phyloP scores from a whole-genome alignment of 1,284 basidiomycete genomes.

The Coniferiporia weirii region DNA sequence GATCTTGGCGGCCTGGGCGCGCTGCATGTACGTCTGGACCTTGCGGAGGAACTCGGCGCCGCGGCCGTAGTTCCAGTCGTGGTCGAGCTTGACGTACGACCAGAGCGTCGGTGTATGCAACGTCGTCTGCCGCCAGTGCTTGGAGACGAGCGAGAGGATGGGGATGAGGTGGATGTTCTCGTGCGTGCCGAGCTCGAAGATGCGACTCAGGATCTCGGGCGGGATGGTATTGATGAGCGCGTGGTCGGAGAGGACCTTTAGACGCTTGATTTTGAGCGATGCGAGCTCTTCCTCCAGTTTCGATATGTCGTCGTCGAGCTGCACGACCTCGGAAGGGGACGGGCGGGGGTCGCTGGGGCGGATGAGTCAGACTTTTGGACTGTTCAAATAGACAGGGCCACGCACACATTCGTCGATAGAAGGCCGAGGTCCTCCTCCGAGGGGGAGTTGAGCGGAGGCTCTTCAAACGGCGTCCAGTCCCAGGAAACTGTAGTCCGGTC shows the following conservation, averaged over 20 bases:
- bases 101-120: slow-evolving; percentile 29
- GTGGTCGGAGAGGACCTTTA: slow-evolving; percentile 24
- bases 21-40: slow-evolving; percentile 24
- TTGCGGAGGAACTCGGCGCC: slow-evolving; percentile 27
- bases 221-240: slow-evolving; percentile 30
- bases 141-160: slow-evolving; percentile 27
- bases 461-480: slow-evolving; percentile 17
- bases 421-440: slow-evolving; percentile 6
- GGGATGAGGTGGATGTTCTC: slow-evolving; percentile 24
- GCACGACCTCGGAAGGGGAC: slow-evolving; percentile 23
- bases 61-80: slow-evolving; percentile 26
- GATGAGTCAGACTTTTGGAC: background rate
- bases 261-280: slow-evolving; percentile 22
- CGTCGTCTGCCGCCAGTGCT: slow-evolving; percentile 26
- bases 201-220: slow-evolving; percentile 30
- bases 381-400: background rate
- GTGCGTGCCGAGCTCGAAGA: slow-evolving; percentile 32
- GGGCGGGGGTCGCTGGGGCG: slow-evolving; percentile 23
- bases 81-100: slow-evolving; percentile 30
- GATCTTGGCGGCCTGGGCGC: slow-evolving; percentile 29
- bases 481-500: slow-evolving; percentile 5
- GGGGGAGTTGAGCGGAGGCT: background rate
- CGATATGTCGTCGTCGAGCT: slow-evolving; percentile 26
- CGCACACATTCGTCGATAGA: background rate
- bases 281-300: slow-evolving; percentile 26